A percentile compares a stretch with the other conserved stretches of the same genome.
Evolutionary conservation across 306 rosid species (phyloP).

Genomic region (Cicer pinnatifidum): DNA sequence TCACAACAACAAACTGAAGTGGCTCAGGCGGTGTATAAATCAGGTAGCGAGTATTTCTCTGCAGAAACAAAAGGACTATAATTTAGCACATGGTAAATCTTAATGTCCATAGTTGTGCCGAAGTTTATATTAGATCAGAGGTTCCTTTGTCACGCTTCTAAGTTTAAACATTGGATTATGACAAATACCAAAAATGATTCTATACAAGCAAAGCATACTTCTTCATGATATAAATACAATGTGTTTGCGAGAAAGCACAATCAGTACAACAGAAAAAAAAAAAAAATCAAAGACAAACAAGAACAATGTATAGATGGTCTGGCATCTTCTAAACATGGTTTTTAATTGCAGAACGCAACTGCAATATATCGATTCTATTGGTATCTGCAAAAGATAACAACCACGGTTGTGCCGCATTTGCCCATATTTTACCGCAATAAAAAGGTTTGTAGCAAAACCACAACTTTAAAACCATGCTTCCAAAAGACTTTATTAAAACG

Average conservation of each 20-base stretch:
- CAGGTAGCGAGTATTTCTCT: conserved; percentile 83
- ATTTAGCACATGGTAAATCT: conserved; percentile 35
- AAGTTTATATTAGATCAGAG: conserved; percentile 25
- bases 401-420: no score
- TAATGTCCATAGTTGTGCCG: conserved; percentile 18
- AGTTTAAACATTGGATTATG: conserved; percentile 2
- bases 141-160: conserved; percentile 6
- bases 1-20: conserved; percentile 54
- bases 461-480: background rate
- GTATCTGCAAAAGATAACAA: no score
- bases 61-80: conserved; percentile 38
- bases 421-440: no score
- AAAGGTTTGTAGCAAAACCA: no score
- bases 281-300: conserved; percentile 27
- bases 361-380: no score
- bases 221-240: conserved; percentile 2
- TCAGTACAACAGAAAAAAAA: conserved; percentile 14
- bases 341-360: no score
- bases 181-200: conserved; percentile 23
- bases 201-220: background rate
- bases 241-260: conserved; percentile 21
- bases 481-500: background rate
- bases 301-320: background rate
- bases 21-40: conserved; percentile 92
- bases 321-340: background rate